Evolutionary conservation across 257 asterid genomes (phyloP).

Genomic region (Fraxinus excelsior): DNA sequence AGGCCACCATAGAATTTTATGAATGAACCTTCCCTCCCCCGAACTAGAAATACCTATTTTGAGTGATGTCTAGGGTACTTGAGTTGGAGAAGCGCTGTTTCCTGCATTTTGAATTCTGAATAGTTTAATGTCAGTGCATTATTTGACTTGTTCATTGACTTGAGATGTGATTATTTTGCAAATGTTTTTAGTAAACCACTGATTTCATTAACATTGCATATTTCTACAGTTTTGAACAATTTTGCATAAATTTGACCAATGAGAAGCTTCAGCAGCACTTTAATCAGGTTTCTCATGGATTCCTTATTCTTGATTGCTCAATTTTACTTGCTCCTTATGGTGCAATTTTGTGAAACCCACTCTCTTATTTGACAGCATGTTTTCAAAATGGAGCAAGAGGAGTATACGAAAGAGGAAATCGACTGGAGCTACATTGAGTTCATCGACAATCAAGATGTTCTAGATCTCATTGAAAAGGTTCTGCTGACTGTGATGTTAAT

Average conservation of each 20-base stretch:
- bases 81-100: background rate
- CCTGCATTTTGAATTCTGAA: conserved; percentile 14
- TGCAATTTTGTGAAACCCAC: conserved; percentile 17
- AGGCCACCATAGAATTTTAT: background rate
- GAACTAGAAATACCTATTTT: background rate
- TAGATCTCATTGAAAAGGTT: conserved; percentile 59
- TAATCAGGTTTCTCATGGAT: conserved; percentile 41
- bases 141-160: conserved; percentile 14
- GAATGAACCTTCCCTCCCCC: background rate
- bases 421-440: conserved; percentile 65
- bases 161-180: conserved; percentile 7
- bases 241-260: conserved; percentile 93
- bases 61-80: background rate
- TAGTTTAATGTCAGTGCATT: conserved; percentile 4
- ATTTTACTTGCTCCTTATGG: background rate
- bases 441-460: conserved; percentile 55
- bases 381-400: conserved; percentile 66
- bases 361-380: conserved; percentile 44
- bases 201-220: conserved; percentile 23
- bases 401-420: conserved; percentile 56
- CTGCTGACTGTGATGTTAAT: conserved; percentile 12
- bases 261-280: conserved; percentile 99
- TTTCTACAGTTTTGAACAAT: conserved; percentile 85
- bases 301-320: conserved; percentile 5
- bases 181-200: conserved; percentile 16